Evolutionary conservation across 192 early-diverging fungal genomes (phyloP), one percentile per base, ranked within the genome.

Genomic region (Mortierella antarctica): DNA sequence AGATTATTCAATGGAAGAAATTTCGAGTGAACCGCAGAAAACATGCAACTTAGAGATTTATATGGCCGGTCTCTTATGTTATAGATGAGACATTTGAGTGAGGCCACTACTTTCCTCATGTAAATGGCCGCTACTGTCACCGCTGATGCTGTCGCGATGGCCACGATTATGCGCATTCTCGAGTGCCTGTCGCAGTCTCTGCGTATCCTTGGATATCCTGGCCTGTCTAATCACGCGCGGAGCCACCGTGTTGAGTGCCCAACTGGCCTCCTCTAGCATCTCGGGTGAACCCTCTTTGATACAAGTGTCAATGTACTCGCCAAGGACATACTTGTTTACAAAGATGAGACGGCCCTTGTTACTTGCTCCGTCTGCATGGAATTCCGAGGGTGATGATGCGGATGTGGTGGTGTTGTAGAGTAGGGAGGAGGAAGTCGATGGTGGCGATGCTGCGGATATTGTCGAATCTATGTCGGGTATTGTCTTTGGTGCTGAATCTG

Each of bases 221-320:
- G 40, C 54, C 18, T 62, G 13, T 10, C 65, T 70, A 64, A 80
- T 80, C 17, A 80, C 77, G 9, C 77, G 45, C 0, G 77, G 77
- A 65, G 72, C 52, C 31, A 80, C 58, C 51, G 17, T 62, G 23
- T 68, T 64, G 52, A 80, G 17, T 1, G 70, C 77, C 77, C 77
- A 80, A 3, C 68, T 54, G 4, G 77, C 77, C 63, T 80, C 77
- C 17, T 65, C 60, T 14, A 80, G 6, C 70, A 72, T 63, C 41
- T 71, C 70, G 1, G 59, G 51, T 6, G 77, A 68, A 18, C 77
- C 77, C 12, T 72, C 77, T 15, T 57, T 55, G 44, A 72, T 71
- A 51, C 77, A 80, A 4, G 64, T 67, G 31, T 80, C 77, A 48
- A 80, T 80, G 45, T 80, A 80, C 57, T 80, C 77, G 65, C 77